Evolutionary conservation across 352 stramenopile species (phyloP), one percentile per base, ranked within the genome.

Genomic region (Phytophthora pluvialis): DNA sequence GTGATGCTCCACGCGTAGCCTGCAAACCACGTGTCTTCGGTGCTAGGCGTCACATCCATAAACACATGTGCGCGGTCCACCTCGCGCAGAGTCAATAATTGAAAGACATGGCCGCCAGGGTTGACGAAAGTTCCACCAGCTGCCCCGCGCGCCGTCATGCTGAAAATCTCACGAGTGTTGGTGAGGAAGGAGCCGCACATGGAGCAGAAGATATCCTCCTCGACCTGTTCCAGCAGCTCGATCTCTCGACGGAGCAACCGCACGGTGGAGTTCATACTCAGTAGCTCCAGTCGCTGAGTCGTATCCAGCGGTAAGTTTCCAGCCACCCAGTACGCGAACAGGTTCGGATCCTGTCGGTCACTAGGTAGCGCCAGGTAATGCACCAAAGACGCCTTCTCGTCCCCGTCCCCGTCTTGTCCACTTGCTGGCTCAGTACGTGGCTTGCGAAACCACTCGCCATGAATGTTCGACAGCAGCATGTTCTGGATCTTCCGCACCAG

Each of bases 1-100:
- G 81, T 77, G 42, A 93, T 91, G 61, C 86, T 93, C 88, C 88
- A 95, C 26, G 82, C 60, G 58, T 92, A 95, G 4, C 84, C 83
- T 1, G 80, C 67, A 56, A 94, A 95, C 88, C 88, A 95, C 39
- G 80, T 89, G 59, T 93, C 86, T 33, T 91, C 49, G 0, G 77
- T 85, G 45, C 76, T 90, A 2, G 64, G 78, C 12, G 40, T 43
- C n/a, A 68, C 62, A 50, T 86, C 73, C 9, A 88, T 66, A 35
- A 85, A 72, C 12, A 91, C 66, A 31, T 75, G 66, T 21, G 74
- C 70, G 7, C 44, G 58, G 18, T 84, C 44, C 4, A 95, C 77
- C 2, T 80, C 64, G 2, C 77, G 72, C 47, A 95, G 64, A 38
- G 88, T 94, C 62, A 95, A 75, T 31, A 94, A 78, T 72, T 95